phyloP scores from a whole-genome alignment of 2,329 filamentous ascomycete genomes.

The Rhinocladiella mackenziei region DNA sequence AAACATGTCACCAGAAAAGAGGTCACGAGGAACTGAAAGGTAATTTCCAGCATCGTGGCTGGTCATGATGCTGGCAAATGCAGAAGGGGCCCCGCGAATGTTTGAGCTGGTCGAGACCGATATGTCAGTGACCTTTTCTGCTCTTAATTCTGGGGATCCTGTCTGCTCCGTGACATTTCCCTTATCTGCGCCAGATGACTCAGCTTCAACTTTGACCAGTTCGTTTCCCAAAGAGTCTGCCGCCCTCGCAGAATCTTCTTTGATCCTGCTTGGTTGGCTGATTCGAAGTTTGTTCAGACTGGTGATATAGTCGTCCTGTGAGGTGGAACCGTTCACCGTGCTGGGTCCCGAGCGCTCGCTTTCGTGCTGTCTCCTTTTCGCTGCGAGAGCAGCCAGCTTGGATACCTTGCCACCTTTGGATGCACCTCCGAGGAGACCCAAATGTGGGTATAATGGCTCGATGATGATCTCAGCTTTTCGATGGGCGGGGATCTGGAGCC shows the following conservation, averaged over 20 bases:
- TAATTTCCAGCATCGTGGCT: slow-evolving; percentile 8
- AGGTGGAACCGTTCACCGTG: neutral
- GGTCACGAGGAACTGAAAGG: slow-evolving; percentile 3
- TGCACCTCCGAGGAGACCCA: slow-evolving; percentile 75
- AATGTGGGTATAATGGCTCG: slow-evolving; percentile 54
- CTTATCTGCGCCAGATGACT: too few relatives aligned
- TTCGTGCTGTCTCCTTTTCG: slow-evolving; percentile 70
- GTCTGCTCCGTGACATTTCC: too few relatives aligned
- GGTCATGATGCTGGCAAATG: slow-evolving; percentile 29
- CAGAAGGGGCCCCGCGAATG: slow-evolving; percentile 23
- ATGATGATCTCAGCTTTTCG: slow-evolving; percentile 62
- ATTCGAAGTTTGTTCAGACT: slow-evolving; percentile 30
- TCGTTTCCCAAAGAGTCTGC: neutral
- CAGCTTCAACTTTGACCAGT: neutral
- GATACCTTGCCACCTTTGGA: slow-evolving; percentile 68
- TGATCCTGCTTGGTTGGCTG: slow-evolving; percentile 13
- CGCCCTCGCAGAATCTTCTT: neutral
- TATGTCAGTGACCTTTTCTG: neutral
- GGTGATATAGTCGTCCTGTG: slow-evolving; percentile 23
- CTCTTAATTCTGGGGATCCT: too few relatives aligned
- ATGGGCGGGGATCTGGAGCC: slow-evolving; percentile 67
- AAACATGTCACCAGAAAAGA: slow-evolving; percentile 8
- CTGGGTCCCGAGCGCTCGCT: slow-evolving; percentile 41
- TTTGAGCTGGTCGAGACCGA: slow-evolving; percentile 2
- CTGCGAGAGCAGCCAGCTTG: slow-evolving; percentile 85